Evolutionary conservation across 768 basidiomycete genomes (phyloP), one percentile per base, ranked within the genome.

Genomic region (Russula earlei): DNA sequence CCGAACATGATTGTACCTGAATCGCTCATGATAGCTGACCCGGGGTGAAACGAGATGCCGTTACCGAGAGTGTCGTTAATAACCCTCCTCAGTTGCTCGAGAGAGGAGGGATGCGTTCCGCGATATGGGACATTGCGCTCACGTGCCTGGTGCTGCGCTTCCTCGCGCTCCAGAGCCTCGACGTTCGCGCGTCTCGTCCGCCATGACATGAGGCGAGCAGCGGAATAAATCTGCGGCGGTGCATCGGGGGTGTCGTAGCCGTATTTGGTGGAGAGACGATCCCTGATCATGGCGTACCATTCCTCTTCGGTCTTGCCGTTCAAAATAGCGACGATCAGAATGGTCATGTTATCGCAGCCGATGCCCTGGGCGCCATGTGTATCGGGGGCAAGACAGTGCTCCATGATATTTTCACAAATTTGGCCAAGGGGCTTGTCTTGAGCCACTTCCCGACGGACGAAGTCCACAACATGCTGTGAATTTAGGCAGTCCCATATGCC

Each of bases 301-400:
- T 93, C 83, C 61, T 89, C 86, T 68, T 85, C 81, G n/a, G 91
- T 88, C 57, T 83, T 82, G 38, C 90, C 94, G 59, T 87, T 79
- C 31, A 94, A 78, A 43, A 99, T 70, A 7, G 91, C 96, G 55
- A 98, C 79, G 50, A 99, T 81, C 63, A 97, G 78, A 47, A 96
- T 75, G 0, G 96, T 99, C 96, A 99, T 99, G 74, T 99, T 98
- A 73, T 99, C 96, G 68, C 95, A 97, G 19, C 96, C 96, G 60
- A 97, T 90, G 12, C 96, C 96, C 42, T 83, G 82, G 46, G 89
- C 90, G 34, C 87, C 87, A 22, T 86, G 85, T 1, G 90, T 89
- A 67, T 96, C 92, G 1, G 94, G 94, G 22, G 96, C 94, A 45
- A 97, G 78, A 66, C 96, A 98, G 63, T 87, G 85, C 56, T 91